These are phyloP conservation scores for Fusarium domesticum DNA, from an alignment of 2,329 filamentous ascomycete genomes.

Conservation along the genomic window DNA sequence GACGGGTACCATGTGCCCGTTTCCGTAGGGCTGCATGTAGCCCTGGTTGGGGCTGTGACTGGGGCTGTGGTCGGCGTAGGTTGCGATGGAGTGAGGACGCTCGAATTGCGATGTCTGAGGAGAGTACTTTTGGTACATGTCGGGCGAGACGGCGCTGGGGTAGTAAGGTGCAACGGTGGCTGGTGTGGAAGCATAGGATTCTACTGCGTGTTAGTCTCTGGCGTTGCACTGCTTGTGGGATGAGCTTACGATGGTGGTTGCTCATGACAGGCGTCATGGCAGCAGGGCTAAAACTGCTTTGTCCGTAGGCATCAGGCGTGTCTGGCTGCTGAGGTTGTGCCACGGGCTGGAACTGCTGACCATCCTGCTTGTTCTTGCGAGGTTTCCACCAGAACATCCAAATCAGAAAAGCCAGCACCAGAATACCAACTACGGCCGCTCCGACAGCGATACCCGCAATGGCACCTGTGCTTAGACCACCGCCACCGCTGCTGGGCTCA, in stretches of 20 bases:
- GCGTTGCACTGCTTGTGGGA: fast-evolving
- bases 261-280: slow-evolving; percentile 21
- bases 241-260: slow-evolving; percentile 22
- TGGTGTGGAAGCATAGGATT: slow-evolving; percentile 16
- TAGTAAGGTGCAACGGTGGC: slow-evolving; percentile 7
- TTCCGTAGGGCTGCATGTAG: slow-evolving; percentile 11
- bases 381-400: slow-evolving; percentile 26
- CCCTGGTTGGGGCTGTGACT: slow-evolving; percentile 11
- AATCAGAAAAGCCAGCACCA: slow-evolving; percentile 12
- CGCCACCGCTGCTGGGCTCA: not conserved
- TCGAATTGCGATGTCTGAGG: slow-evolving; percentile 17
- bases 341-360: slow-evolving; percentile 8
- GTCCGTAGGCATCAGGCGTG: slow-evolving; percentile 5
- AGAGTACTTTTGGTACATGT: slow-evolving; percentile 20
- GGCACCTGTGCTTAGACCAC: slow-evolving; percentile 19
- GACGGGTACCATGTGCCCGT: slow-evolving; percentile 14
- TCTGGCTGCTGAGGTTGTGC: slow-evolving; percentile 9
- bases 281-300: not conserved
- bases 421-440: slow-evolving; percentile 12
- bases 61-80: slow-evolving; percentile 18
- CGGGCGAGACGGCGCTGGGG: slow-evolving; percentile 17
- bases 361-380: slow-evolving; percentile 17
- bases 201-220: slow-evolving; percentile 12
- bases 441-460: slow-evolving; percentile 22
- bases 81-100: slow-evolving; percentile 13